These are phyloP conservation scores for Russula earlei DNA, from an alignment of 768 basidiomycete species.

Conservation along the genomic window DNA sequence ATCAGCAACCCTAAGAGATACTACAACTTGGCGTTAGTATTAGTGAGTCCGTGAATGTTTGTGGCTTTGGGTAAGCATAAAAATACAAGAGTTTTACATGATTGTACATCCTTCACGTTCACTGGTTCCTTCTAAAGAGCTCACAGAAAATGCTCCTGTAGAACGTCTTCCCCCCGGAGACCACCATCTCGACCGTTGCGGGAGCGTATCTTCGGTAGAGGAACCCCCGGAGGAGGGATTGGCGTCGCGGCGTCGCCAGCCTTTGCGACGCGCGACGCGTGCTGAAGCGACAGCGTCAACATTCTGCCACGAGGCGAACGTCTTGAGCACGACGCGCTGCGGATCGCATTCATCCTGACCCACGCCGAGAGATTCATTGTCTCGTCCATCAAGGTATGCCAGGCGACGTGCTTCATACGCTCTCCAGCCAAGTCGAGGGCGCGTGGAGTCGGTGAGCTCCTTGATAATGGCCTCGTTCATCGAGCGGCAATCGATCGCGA, in stretches of 20 bases:
- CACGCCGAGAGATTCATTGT: constrained; percentile 54
- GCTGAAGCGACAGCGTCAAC: constrained; percentile 65
- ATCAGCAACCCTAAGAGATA: constrained; percentile 24
- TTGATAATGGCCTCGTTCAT: constrained; percentile 53
- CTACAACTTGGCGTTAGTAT: constrained; percentile 14
- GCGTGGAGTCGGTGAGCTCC: constrained; percentile 47
- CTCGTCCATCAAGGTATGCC: constrained; percentile 59
- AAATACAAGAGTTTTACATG: constrained; percentile 39
- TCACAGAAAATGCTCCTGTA: constrained; percentile 44
- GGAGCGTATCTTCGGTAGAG: constrained; percentile 24
- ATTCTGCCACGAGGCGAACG: constrained; percentile 80
- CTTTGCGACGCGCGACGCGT: constrained; percentile 57
- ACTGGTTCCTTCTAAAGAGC: constrained; percentile 29
- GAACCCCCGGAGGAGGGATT: constrained; percentile 31
- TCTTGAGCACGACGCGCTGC: constrained; percentile 64
- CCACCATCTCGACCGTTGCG: constrained; percentile 38
- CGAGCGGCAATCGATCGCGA: constrained; percentile 68
- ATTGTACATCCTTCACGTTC: constrained; percentile 57
- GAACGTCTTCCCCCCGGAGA: constrained; percentile 41
- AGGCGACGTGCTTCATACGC: constrained; percentile 64
- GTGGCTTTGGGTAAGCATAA: constrained; percentile 5
- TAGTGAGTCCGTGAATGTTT: not conserved
- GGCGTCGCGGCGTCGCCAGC: constrained; percentile 32
- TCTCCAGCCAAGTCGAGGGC: constrained; percentile 68
- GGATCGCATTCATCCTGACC: constrained; percentile 80